Percentiles rank a stretch among this genome's conserved stretches.
Evolutionary conservation across 768 basidiomycete genomes (phyloP).

Genomic region (Kwoniella dendrophila): DNA sequence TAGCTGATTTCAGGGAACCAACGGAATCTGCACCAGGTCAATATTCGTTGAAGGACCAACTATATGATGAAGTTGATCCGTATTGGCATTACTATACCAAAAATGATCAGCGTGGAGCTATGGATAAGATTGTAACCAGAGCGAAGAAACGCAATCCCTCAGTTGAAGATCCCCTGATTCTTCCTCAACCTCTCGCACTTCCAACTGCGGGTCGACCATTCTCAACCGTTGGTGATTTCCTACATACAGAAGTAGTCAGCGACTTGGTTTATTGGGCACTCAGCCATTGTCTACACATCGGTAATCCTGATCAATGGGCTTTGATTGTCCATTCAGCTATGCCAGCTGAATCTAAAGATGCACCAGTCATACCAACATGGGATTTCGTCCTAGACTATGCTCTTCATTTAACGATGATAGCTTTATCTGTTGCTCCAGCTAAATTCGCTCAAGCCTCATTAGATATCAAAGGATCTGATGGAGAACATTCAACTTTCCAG

Average conservation of each 20-base stretch:
- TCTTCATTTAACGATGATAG: constrained; percentile 82
- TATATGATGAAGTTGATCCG: constrained; percentile 84
- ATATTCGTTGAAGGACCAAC: constrained; percentile 85
- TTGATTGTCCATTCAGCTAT: constrained; percentile 17
- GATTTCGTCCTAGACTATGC: constrained; percentile 90
- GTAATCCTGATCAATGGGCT: constrained; percentile 32
- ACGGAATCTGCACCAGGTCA: constrained; percentile 74
- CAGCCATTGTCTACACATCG: constrained; percentile 39
- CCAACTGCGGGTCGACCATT: constrained; percentile 66
- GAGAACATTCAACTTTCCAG: constrained; percentile 53
- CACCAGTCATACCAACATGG: constrained; percentile 53
- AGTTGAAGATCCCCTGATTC: constrained; percentile 68
- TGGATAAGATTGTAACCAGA: constrained; percentile 67
- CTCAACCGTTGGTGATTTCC: constrained; percentile 64
- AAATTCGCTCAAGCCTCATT: constrained; percentile 67
- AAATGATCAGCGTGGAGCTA: constrained; percentile 90
- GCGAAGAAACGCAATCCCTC: constrained; percentile 66
- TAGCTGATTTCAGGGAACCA: constrained; percentile 80
- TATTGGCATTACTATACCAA: constrained; percentile 95
- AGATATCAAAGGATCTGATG: constrained; percentile 54
- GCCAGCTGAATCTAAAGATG: constrained; percentile 23
- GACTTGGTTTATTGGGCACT: constrained; percentile 79
- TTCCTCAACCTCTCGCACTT: constrained; percentile 72
- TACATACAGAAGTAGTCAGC: constrained; percentile 71
- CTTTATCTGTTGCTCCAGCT: constrained; percentile 69